phyloP scores from a whole-genome alignment of 495 filamentous ascomycete species.

The Penicillium ochrochloron region DNA sequence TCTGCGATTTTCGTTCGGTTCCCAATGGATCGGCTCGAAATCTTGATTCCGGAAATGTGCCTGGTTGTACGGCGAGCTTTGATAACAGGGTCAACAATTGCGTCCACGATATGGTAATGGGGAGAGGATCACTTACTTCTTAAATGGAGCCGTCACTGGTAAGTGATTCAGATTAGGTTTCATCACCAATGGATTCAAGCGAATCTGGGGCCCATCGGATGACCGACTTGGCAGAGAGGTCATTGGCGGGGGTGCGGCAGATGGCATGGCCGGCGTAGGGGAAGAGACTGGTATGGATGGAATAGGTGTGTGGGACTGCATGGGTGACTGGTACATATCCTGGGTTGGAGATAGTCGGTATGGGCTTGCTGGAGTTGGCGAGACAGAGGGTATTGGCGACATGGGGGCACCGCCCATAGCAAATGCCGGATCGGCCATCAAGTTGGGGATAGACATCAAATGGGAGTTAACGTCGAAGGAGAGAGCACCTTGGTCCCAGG shows the following conservation, averaged over 20 bases:
- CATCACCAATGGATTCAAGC: conserved; percentile 55
- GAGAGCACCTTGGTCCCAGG: conserved; percentile 51
- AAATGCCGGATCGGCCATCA: conserved; percentile 50
- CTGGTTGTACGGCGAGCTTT: conserved; percentile 73
- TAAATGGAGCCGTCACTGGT: conserved; percentile 50
- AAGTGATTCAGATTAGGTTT: conserved; percentile 51
- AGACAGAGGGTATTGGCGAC: conserved; percentile 45
- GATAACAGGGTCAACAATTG: conserved; percentile 56
- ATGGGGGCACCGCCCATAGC: conserved; percentile 38
- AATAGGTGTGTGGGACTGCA: conserved; percentile 37
- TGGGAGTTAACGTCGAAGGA: conserved; percentile 57
- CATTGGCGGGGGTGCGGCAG: conserved; percentile 44
- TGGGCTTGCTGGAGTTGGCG: conserved; percentile 50
- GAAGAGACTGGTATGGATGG: conserved; percentile 41
- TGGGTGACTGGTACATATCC: conserved; percentile 45
- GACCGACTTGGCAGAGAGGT: conserved; percentile 43
- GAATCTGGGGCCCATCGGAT: conserved; percentile 49
- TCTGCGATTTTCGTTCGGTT: conserved; percentile 36
- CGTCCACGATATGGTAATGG: conserved; percentile 24
- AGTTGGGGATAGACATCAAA: conserved; percentile 52
- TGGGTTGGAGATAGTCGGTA: conserved; percentile 49
- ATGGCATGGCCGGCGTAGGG: conserved; percentile 36
- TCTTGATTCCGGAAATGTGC: conserved; percentile 84
- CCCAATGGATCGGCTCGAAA: conserved; percentile 71
- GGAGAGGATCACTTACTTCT: conserved; percentile 38